Base-by-base conservation (phyloP, 1,139 yeast genomes). In the Yamadazyma membranifaciens region DNA sequence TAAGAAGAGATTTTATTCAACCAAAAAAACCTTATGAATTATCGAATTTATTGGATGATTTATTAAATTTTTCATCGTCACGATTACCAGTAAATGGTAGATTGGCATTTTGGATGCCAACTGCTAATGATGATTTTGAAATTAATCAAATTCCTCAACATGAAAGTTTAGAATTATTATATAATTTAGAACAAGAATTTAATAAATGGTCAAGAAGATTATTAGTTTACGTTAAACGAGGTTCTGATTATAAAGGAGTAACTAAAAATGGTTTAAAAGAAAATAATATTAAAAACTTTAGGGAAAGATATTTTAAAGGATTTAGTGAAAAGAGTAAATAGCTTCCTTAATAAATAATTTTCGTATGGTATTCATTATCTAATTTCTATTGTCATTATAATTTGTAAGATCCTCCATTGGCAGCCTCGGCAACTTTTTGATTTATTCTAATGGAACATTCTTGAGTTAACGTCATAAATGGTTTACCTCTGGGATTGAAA, bases 21-120 rank as follows among this genome's bases (percentile, higher is more conserved):
- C 95, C 98, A 0, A 92, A 91, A 57, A 89, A 87, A 58, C 94
- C 96, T 0, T 91, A 88, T 59, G 86, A 86, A 47, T 72, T 92
- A 49, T 86, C 87, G 46, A 70, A 80, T 35, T 65, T 92, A 50
- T 67, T 94, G 35, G 86, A 83, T 50, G 97, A 91, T 57, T 66
- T 94, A 38, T 68, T 92, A 32, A 62, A 67, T 20, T 92, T 85
- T 67, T 78, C 96, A 0, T 80, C 92, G 1, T 68, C 72, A 9
- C 76, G 92, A 52, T 69, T 92, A 42, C 87, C 85, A 0, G 67
- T 81, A 2, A 78, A 77, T 9, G 96, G 97, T 0, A 67, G 98
- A 46, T 68, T 92, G 30, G 87, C 95, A 17, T 91, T 89, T 59
- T 92, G 99, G 99, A 87, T 92, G 95, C 99, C 99, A 0, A 86